Percentiles rank a stretch among this genome's conserved stretches.
Conservation (phyloP, 768 basidiomycete genomes). For the Neoboletus subvelutipes region DNA sequence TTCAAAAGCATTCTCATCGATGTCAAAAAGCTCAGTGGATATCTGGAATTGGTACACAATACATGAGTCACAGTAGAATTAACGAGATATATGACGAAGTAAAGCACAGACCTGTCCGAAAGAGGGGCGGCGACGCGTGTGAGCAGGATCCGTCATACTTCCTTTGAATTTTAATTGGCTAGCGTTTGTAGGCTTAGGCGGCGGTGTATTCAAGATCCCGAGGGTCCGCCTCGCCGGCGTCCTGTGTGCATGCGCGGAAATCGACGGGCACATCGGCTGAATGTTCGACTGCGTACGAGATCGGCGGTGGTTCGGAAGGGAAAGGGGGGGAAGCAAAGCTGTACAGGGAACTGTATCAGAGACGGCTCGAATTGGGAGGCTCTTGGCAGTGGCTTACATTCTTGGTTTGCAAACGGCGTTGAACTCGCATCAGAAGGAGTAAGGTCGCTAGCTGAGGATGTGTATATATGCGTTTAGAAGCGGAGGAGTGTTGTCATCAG, state of each 20-base stretch:
- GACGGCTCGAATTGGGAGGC: slow-evolving; percentile 15
- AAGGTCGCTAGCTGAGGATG: slow-evolving; percentile 53
- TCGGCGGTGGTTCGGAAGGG: slow-evolving; percentile 53
- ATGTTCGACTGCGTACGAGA: slow-evolving; percentile 58
- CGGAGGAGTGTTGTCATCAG: background rate
- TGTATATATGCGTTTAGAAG: slow-evolving; percentile 33
- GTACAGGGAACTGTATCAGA: slow-evolving; percentile 19
- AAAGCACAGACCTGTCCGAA: slow-evolving; percentile 40
- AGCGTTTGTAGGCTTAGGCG: slow-evolving; percentile 58
- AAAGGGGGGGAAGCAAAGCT: slow-evolving; percentile 61
- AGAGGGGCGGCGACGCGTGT: slow-evolving; percentile 40
- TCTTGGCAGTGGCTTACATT: slow-evolving; percentile 40
- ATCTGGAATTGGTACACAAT: slow-evolving; percentile 31
- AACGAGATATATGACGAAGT: slow-evolving; percentile 3
- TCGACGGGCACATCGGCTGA: slow-evolving; percentile 35
- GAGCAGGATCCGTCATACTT: slow-evolving; percentile 70
- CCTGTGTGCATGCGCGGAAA: slow-evolving; percentile 28
- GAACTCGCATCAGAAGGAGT: slow-evolving; percentile 50
- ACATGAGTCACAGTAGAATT: slow-evolving; percentile 18
- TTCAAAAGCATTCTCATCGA: slow-evolving; percentile 69
- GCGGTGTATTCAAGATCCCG: slow-evolving; percentile 53
- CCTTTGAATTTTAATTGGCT: slow-evolving; percentile 65
- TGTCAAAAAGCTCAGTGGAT: slow-evolving; percentile 65
- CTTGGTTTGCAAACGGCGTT: slow-evolving; percentile 46
- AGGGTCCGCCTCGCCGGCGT: slow-evolving; percentile 38